phyloP scores from a whole-genome alignment of 768 basidiomycete species.

The Serendipita vermifera region DNA sequence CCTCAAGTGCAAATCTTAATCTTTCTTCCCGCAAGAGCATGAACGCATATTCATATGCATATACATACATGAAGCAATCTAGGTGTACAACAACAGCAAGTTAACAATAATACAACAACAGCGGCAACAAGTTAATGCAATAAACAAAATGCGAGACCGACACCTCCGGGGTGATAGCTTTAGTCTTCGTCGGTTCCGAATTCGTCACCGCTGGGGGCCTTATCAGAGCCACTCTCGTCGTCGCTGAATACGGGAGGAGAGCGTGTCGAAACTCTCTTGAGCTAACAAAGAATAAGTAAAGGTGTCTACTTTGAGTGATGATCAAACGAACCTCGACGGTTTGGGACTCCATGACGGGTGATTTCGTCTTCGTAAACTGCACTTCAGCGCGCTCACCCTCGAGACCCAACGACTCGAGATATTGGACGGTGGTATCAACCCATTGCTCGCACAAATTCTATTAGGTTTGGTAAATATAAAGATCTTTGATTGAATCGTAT shows the following conservation, averaged over 20 bases:
- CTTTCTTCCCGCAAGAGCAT: no score
- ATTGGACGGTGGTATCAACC: background rate
- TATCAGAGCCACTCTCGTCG: conserved; percentile 8
- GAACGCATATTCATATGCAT: no score
- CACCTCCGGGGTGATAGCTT: no score
- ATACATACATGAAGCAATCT: no score
- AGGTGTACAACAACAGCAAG: no score
- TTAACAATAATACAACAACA: no score
- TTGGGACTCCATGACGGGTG: background rate
- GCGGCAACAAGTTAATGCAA: no score
- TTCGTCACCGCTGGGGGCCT: conserved; percentile 5
- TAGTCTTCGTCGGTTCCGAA: conserved; percentile 4
- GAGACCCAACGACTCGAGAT: background rate
- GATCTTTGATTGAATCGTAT: background rate
- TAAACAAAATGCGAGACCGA: no score
- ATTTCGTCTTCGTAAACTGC: background rate
- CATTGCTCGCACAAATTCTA: background rate
- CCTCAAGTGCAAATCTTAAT: no score
- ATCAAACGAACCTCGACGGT: background rate
- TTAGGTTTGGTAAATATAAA: background rate
- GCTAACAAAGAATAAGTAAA: background rate
- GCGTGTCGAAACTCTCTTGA: background rate
- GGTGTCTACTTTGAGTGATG: background rate
- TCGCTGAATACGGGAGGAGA: conserved; percentile 6
- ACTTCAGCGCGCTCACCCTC: background rate